Base-by-base conservation (phyloP, 2,329 filamentous ascomycete genomes). In the Sporothrix curviconia region DNA sequence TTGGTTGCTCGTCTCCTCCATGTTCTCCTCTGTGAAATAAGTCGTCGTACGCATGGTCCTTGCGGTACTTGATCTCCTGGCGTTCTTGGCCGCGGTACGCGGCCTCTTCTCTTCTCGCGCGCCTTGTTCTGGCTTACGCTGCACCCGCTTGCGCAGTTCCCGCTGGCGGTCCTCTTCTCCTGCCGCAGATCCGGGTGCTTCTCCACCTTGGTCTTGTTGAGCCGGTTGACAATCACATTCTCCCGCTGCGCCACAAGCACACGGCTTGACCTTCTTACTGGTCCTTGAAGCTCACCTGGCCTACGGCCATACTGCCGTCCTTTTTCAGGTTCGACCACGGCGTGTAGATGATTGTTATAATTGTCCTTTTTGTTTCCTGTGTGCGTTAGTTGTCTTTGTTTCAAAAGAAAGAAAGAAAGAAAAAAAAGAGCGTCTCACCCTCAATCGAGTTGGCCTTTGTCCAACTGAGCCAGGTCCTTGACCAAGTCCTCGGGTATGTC, bases 381-480 rank as follows among this genome's bases (percentile, higher is more conserved):
- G 12, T 1, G 42, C 6, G 12, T 40, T 40, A 22, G 32, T 17
- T 32, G 5, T 15, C 2, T 7, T 22, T 32, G 17, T 28, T 30
- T n/a, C 17, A 25, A 32, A 19, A 17, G 28, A n/a, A 28, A 55
- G 24, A 24, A 37, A 14, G 11, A 3, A 43, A 39, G 7, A 7
- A 36, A 22, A 19, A 42, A 12, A 34, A 24, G 22, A 22, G 25
- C 12, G 2, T 34, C 25, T 4, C 67, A 87, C 89, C 94, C 77
- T 99, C 94, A 66, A 99, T 99, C 58, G 91, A 96, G 75, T 99
- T 99, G 61, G 94, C 94, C 75, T 99, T 99, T 58, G 94, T 99
- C n/a, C 66, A 99, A 79, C 72, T 99, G 94, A n/a, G 89, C 94
- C 66, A 94, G 90, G 72, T 99, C 94, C 63, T 79, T 82, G 59